phyloP scores from a whole-genome alignment of 78 protist genomes.

The Dictyostelium brefeldianum region DNA sequence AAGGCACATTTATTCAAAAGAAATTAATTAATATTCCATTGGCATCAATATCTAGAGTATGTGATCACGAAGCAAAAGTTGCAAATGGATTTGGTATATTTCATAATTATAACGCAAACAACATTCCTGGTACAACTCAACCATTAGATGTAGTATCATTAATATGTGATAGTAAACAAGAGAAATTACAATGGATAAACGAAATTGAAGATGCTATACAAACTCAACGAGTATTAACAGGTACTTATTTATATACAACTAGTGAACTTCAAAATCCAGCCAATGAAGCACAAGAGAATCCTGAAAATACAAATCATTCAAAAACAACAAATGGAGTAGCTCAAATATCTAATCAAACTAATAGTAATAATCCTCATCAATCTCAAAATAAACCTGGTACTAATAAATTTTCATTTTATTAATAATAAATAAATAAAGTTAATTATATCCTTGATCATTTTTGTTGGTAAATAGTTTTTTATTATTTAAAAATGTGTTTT shows the following conservation, averaged over 20 bases:
- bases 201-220: constrained; percentile 58
- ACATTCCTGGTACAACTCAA: background rate
- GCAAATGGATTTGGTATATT: background rate
- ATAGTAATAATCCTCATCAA: too few relatives aligned
- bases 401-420: too few relatives aligned
- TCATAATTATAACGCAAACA: background rate
- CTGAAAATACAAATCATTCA: too few relatives aligned
- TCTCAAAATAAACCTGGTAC: too few relatives aligned
- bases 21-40: background rate
- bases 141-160: background rate
- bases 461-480: too few relatives aligned
- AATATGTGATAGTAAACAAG: constrained; percentile 14
- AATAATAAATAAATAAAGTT: too few relatives aligned
- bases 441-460: too few relatives aligned
- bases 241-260: background rate
- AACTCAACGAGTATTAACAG: constrained; percentile 13
- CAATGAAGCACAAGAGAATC: too few relatives aligned
- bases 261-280: too few relatives aligned
- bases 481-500: too few relatives aligned
- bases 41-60: background rate
- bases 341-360: too few relatives aligned
- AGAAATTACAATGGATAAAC: constrained; percentile 41
- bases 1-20: background rate
- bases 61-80: background rate
- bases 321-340: too few relatives aligned